A percentile compares a stretch with the other conserved stretches of the same genome.
These are phyloP conservation scores for Rhodosporidiobolus odoratus DNA, from an alignment of 768 basidiomycete species.

Conservation along the genomic window DNA sequence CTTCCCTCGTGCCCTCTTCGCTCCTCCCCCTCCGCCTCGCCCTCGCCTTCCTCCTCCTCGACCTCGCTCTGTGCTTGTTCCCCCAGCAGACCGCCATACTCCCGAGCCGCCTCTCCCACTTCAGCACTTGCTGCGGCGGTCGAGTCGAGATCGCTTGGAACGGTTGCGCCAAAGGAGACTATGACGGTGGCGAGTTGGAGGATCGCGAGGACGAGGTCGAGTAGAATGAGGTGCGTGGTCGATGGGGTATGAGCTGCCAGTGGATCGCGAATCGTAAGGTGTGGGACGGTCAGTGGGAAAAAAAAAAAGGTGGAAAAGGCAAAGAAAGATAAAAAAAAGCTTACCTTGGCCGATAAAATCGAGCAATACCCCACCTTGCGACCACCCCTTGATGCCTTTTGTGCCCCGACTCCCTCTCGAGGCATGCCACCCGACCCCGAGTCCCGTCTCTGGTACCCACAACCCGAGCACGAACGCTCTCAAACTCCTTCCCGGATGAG, in stretches of 20 bases:
- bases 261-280: too few relatives aligned
- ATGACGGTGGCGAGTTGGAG: conserved; percentile 74
- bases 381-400: conserved; percentile 4
- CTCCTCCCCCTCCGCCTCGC: background rate
- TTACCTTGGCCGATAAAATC: conserved; percentile 25
- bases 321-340: background rate
- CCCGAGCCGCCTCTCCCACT: conserved; percentile 34
- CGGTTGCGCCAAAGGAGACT: conserved; percentile 77
- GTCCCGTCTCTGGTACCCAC: background rate
- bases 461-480: background rate
- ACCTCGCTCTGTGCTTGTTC: background rate
- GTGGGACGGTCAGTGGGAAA: too few relatives aligned
- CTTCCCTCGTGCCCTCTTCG: background rate
- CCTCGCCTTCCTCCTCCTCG: background rate
- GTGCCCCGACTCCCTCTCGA: conserved; percentile 13
- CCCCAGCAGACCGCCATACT: background rate
- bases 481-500: conserved; percentile 10
- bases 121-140: conserved; percentile 72
- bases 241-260: conserved; percentile 39
- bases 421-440: background rate
- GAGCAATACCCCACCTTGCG: conserved; percentile 9
- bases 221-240: conserved; percentile 55
- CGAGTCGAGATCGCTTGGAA: conserved; percentile 66
- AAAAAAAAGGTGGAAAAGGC: background rate
- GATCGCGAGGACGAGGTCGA: conserved; percentile 49